A percentile compares a stretch with the other conserved stretches of the same genome.
Conservation (phyloP, 805 yeast genomes). For the Saturnispora diversa region DNA sequence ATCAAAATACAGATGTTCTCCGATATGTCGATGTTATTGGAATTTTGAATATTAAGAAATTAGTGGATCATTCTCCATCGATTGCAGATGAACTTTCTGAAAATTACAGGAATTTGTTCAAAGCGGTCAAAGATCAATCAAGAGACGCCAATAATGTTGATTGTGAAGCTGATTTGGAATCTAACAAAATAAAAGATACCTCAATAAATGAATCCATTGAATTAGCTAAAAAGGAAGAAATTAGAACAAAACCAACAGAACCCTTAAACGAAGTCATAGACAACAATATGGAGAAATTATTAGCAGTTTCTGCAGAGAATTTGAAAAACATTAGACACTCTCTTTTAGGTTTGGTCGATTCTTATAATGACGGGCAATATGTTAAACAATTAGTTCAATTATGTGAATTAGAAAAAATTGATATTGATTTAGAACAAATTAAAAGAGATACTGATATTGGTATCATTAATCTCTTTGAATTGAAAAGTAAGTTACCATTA, state of each 20-base stretch:
- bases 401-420: conserved; percentile 19
- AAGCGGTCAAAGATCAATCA: conserved; percentile 11
- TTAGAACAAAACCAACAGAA: conserved; percentile 8
- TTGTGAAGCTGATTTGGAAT: not conserved
- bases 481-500: conserved; percentile 48
- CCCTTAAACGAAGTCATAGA: conserved; percentile 29
- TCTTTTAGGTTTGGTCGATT: conserved; percentile 40
- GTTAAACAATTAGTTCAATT: conserved; percentile 17
- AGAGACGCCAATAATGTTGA: not conserved
- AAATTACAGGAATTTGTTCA: conserved; percentile 22
- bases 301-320: conserved; percentile 69
- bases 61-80: conserved; percentile 28
- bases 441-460: conserved; percentile 12
- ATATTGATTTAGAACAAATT: conserved; percentile 16
- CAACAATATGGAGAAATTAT: conserved; percentile 46
- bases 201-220: not conserved
- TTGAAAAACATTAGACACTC: conserved; percentile 73
- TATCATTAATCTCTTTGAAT: conserved; percentile 53
- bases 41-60: conserved; percentile 33
- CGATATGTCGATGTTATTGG: conserved; percentile 41
- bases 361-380: conserved; percentile 23
- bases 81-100: conserved; percentile 21
- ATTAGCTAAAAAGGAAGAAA: not conserved
- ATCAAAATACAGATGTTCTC: conserved; percentile 30
- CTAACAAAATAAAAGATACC: not conserved